Conservation (phyloP, 2,329 filamentous ascomycete species). For the Elsinoe perseae region DNA sequence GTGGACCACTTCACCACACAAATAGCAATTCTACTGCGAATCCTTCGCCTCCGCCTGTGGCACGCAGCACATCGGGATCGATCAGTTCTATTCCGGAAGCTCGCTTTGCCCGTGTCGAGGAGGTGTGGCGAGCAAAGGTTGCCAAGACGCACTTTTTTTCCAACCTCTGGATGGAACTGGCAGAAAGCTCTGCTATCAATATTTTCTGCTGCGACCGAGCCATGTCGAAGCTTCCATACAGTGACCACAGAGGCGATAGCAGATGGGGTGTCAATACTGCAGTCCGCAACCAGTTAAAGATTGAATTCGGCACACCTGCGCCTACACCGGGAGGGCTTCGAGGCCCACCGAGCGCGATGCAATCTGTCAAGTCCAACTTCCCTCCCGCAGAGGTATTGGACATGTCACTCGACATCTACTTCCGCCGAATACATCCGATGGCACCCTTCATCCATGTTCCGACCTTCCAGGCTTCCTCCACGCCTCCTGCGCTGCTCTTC, state of each 20-base stretch:
- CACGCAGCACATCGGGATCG: constrained; percentile 29
- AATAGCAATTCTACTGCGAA: constrained; percentile 20
- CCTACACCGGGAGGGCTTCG: constrained; percentile 26
- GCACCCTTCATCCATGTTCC: constrained; percentile 48
- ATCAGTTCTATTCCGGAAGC: constrained; percentile 32
- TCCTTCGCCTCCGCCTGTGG: constrained; percentile 1
- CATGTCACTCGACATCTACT: constrained; percentile 47
- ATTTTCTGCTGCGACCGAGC: constrained; percentile 25
- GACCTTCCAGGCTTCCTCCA: constrained; percentile 45
- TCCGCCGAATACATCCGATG: constrained; percentile 47
- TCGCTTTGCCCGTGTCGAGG: constrained; percentile 34
- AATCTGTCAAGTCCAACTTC: constrained; percentile 26
- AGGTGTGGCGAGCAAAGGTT: constrained; percentile 32
- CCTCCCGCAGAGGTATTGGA: constrained; percentile 47
- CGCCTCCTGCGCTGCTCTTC: constrained; percentile 41
- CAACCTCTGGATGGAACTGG: constrained; percentile 30
- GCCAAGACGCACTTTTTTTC: constrained; percentile 29
- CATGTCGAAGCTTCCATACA: constrained; percentile 20
- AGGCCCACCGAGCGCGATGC: not conserved
- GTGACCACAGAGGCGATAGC: constrained; percentile 28
- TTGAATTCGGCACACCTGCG: constrained; percentile 24
- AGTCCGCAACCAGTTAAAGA: constrained; percentile 36
- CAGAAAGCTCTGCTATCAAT: constrained; percentile 28
- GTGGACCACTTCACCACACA: constrained; percentile 26
- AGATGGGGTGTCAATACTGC: constrained; percentile 32